Base-by-base conservation (phyloP, 129 eudicot species). In the Calendula officinalis region DNA sequence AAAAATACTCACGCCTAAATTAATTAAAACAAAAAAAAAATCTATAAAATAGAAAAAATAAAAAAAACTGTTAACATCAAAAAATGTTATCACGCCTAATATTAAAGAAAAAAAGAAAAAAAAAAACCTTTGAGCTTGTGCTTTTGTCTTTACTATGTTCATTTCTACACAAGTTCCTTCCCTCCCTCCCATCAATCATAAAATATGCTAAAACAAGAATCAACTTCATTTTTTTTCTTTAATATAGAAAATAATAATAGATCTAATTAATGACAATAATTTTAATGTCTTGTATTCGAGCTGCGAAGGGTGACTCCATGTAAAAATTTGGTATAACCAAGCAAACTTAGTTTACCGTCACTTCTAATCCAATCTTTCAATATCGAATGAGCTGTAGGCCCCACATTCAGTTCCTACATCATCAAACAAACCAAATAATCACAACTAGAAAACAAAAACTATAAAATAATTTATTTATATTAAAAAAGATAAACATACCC, bases 241-340 rank as follows among this genome's bases (percentile, higher is more conserved):
- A 38, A 16, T 59, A 59, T 59, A 59, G 48, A 34, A 56, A 56
- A 6, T 12, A 36, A 61, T 11, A 53, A 52, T 10, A 42, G 38
- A 67, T 52, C 70, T 66, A 39, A 32, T 37, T 22, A 22, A 22
- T 47, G 8, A 36, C 12, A 49, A 43, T 4, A 81, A 64, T 80
- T 58, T 45, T 72, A 86, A 67, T 82, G 97, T 82, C 97, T 90
- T 72, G 88, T 82, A 74, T 82, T 82, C 72, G 95, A 69, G 78
- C 95, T 90, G 32, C 95, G 95, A 65, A 86, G 80, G 6, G 97
- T 91, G 50, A 91, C 86, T 10, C 97, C 97, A 74, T 91, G 95
- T 87, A 91, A 87, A 87, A 91, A 87, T 79, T 82, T 87, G 77
- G 96, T 82, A 72, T 87, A 91, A 13, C 96, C 98, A 62, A 84